phyloP scores from a whole-genome alignment of 345 rosid genomes.

The Rhodamnia argentea region DNA sequence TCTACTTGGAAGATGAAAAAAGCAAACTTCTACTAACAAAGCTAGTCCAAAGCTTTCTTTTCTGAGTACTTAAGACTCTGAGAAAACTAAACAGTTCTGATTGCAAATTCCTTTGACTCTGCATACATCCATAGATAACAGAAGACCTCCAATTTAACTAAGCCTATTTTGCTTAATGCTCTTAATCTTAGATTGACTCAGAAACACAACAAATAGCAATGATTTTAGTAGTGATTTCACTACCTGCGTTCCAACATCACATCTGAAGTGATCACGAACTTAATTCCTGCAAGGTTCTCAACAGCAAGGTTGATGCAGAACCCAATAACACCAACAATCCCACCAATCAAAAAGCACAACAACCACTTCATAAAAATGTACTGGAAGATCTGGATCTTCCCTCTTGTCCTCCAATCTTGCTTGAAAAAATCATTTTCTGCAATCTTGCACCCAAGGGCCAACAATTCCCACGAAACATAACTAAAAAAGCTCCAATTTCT shows the following conservation, averaged over 20 bases:
- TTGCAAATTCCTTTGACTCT: not conserved
- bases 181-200: not conserved
- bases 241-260: conserved; percentile 70
- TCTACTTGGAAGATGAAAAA: not conserved
- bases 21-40: not conserved
- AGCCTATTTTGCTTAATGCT: not conserved
- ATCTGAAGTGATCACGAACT: conserved; percentile 83
- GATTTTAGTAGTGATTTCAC: not conserved
- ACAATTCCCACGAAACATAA: not conserved
- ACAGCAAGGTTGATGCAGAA: conserved; percentile 80
- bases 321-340: conserved; percentile 66
- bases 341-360: conserved; percentile 57
- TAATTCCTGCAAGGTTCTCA: conserved; percentile 76
- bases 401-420: conserved; percentile 82
- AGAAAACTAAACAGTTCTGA: not conserved
- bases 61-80: not conserved
- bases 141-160: not conserved
- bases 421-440: conserved; percentile 85
- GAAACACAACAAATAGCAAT: not conserved
- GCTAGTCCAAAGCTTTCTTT: not conserved
- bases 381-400: conserved; percentile 53
- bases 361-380: conserved; percentile 78
- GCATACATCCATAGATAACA: not conserved
- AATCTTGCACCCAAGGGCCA: conserved; percentile 17
- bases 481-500: not conserved